phyloP scores from a whole-genome alignment of 2,329 filamentous ascomycete genomes.

The Ilyonectria sp. region DNA sequence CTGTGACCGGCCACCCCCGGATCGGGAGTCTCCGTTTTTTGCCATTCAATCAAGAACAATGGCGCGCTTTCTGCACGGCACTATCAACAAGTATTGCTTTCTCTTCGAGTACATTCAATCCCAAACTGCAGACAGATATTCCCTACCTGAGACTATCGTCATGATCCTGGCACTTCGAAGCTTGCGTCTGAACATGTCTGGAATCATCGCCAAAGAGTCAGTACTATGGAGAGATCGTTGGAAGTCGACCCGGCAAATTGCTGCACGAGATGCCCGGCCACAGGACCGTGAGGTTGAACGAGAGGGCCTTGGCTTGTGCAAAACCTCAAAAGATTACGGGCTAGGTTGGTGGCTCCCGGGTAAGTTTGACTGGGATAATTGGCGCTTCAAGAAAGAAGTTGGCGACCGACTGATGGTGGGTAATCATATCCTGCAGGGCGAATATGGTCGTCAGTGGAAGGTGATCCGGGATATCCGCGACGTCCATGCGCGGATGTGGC shows the following conservation, averaged over 20 bases:
- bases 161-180: not conserved
- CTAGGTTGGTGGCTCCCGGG: not conserved
- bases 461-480: conserved; percentile 8
- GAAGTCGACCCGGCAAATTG: not conserved
- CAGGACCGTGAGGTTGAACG: no score
- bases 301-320: no score
- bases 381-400: conserved; percentile 4
- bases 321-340: no score
- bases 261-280: not conserved
- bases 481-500: not conserved
- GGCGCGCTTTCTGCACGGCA: conserved; percentile 3
- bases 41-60: not conserved
- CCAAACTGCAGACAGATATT: not conserved
- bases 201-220: conserved; percentile 8
- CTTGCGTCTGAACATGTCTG: conserved; percentile 1
- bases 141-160: not conserved
- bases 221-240: conserved; percentile 1
- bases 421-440: not conserved
- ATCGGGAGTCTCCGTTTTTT: not conserved
- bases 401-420: conserved; percentile 2
- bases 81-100: conserved; percentile 10
- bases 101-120: conserved; percentile 11
- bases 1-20: not conserved
- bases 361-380: conserved; percentile 17
- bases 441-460: conserved; percentile 10